Evolutionary conservation across 352 stramenopile genomes (phyloP).

Genomic region (Phytophthora hibernalis): DNA sequence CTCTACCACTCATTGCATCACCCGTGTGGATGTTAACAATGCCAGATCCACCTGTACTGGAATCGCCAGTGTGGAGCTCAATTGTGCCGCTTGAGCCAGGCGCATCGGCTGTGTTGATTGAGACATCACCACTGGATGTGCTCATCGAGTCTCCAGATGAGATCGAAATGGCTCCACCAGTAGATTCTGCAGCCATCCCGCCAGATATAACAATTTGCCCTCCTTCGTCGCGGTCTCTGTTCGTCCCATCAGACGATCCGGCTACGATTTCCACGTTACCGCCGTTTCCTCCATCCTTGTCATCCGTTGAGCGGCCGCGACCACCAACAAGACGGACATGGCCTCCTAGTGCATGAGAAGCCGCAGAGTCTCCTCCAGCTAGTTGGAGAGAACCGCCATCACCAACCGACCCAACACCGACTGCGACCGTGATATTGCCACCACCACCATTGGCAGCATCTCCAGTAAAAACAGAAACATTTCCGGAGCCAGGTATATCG

Average conservation of each 20-base stretch:
- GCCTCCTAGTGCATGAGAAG: conserved; percentile 48
- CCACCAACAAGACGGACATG: conserved; percentile 57
- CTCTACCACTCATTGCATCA: conserved; percentile 41
- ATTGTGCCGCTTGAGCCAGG: conserved; percentile 42
- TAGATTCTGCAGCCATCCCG: conserved; percentile 47
- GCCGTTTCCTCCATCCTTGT: conserved; percentile 67
- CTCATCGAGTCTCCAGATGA: conserved; percentile 43
- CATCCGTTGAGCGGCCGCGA: conserved; percentile 47
- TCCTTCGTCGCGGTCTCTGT: conserved; percentile 44
- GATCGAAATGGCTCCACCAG: conserved; percentile 56
- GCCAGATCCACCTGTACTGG: conserved; percentile 50
- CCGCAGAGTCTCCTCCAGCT: conserved; percentile 50
- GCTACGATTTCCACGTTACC: conserved; percentile 58
- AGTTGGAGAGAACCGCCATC: conserved; percentile 64
- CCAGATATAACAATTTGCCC: conserved; percentile 47
- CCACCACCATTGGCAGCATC: conserved; percentile 50
- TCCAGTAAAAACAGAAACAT: conserved; percentile 74
- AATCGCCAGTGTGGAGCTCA: conserved; percentile 41
- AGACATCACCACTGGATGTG: conserved; percentile 56
- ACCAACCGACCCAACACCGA: conserved; percentile 52
- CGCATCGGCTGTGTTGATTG: conserved; percentile 43
- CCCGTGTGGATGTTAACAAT: conserved; percentile 54
- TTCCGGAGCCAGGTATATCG: conserved; percentile 58
- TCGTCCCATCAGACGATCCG: conserved; percentile 51
- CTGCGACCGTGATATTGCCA: conserved; percentile 66